Base-by-base conservation (phyloP, 495 filamentous ascomycete species). In the Xylaria palmicola region DNA sequence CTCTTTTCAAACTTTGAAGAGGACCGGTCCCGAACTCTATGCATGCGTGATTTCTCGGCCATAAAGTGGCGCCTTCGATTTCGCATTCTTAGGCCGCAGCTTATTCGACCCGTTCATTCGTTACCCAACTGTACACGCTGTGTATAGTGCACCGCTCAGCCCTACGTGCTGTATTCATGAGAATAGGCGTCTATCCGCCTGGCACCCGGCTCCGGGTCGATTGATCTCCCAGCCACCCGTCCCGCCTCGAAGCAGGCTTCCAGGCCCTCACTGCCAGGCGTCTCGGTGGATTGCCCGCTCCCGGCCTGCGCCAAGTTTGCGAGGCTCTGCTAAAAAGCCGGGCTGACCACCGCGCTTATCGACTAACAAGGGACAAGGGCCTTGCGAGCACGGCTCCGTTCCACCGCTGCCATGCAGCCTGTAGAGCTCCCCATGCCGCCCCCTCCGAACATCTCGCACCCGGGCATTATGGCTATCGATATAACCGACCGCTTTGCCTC, bases 401-500 rank as follows among this genome's bases (percentile, higher is more conserved):
- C 29, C 7, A 17, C 27, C 36, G 37, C 59, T 56, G 62, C 62
- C 57, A 67, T 69, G 69, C 62, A 64, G 32, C 60, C 60, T 22
- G n/a, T 56, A 47, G 59, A 66, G 26, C 59, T 39, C 13, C 27
- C 48, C 15, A 54, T 45, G 37, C 62, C 69, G 32, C 60, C 63
- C 59, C 64, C 70, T 43, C 79, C 71, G 45, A 74, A 62, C 55
- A 72, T 77, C 22, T 72, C 68, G 26, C 79, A 75, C 54, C 73
- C 75, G 52, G 79, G 81, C 48, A 77, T 86, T 17, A 75, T 82
- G 66, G 81, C 86, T 63, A 79, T 79, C 61, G 89, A 96, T 77
- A 91, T 96, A 68, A 96, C 92, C 7, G 77, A 82, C 52, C 82
- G 86, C 64, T 96, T 97, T 71, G 79, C 78, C 0, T 69, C 80